Percentiles rank a stretch among this genome's conserved stretches.
Evolutionary conservation across 2,329 filamentous ascomycete species (phyloP).

Genomic region (Didymella keratinophila): DNA sequence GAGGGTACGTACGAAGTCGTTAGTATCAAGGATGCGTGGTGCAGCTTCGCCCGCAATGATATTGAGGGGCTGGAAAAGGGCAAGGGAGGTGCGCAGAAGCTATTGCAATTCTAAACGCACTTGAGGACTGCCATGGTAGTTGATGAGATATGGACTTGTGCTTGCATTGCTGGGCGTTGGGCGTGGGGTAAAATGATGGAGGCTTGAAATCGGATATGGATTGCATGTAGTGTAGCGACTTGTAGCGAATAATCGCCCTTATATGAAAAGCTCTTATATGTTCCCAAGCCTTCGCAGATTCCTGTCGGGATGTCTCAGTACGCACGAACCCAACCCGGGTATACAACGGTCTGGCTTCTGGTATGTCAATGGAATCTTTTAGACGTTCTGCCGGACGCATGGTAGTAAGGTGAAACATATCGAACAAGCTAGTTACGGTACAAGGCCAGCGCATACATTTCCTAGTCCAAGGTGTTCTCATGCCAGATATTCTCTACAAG

Average conservation of each 20-base stretch:
- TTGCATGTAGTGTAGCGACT: background rate
- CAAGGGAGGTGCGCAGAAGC: constrained; percentile 48
- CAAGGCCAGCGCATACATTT: too few species aligned
- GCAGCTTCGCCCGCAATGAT: constrained; percentile 78
- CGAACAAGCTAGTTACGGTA: background rate
- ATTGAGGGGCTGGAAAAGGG: constrained; percentile 55
- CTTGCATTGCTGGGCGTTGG: constrained; percentile 28
- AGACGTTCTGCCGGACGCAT: too few species aligned
- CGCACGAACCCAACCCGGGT: background rate
- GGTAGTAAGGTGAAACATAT: background rate
- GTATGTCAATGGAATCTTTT: too few species aligned
- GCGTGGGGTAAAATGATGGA: constrained; percentile 10
- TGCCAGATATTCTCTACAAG: too few species aligned
- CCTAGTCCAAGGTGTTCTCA: too few species aligned
- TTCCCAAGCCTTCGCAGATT: background rate
- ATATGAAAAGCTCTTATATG: background rate
- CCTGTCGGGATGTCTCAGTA: background rate
- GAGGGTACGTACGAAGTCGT: constrained; percentile 98
- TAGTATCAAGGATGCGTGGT: constrained; percentile 91
- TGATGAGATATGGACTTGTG: constrained; percentile 7
- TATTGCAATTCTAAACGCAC: constrained; percentile 46
- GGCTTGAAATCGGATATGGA: background rate
- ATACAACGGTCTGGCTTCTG: background rate
- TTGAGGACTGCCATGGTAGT: background rate
- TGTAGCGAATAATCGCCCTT: background rate